Base-by-base conservation (phyloP, 2,329 filamentous ascomycete genomes). In the Talaromyces albobiverticillius region DNA sequence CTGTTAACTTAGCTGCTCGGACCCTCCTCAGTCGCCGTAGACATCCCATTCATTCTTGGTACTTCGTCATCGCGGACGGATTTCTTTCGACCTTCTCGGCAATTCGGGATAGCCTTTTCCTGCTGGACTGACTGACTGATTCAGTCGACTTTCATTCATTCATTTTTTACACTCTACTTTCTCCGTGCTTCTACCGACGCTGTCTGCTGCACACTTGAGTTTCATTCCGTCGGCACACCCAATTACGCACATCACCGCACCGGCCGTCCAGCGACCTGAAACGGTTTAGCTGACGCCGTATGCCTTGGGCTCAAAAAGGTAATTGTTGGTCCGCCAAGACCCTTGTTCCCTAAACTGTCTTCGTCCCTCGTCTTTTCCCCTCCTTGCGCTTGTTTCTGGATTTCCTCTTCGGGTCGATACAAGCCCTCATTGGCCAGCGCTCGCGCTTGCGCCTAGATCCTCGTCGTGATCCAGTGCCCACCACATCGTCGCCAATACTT, bases 391-490 rank as follows among this genome's bases (percentile, higher is more conserved):
- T 32, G 48, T 23, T 36, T 40, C 29, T 29, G n/a, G 9, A 23
- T 38, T 20, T 29, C 40, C 29, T 38, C 20, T 13, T 2, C 14
- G 20, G 40, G n/a, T 14, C 6, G 18, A 25, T 26, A 36, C 54
- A 46, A 46, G 34, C 45, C 46, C 26, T 32, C 32, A 29, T 52
- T 46, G n/a, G 41, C 22, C 32, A 38, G 41, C 26, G 4, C 22
- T 31, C 50, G 50, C 50, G 50, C 50, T 46, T 52, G 50, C 50
- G 50, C 50, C 50, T 52, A 51, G 48, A 51, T 51, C 36, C 38
- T 36, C 36, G 29, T 43, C 49, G 41, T 52, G 20, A 40, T 40
- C 14, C 29, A 7, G 29, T 31, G 8, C 25, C 25, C 20, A 26
- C 22, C 36, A 20, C 34, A 20, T 49, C 48, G 42, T 22, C 23